Evolutionary conservation across 305 asterid species (phyloP), one percentile per base, ranked within the genome.

Genomic region (Ajuga reptans): DNA sequence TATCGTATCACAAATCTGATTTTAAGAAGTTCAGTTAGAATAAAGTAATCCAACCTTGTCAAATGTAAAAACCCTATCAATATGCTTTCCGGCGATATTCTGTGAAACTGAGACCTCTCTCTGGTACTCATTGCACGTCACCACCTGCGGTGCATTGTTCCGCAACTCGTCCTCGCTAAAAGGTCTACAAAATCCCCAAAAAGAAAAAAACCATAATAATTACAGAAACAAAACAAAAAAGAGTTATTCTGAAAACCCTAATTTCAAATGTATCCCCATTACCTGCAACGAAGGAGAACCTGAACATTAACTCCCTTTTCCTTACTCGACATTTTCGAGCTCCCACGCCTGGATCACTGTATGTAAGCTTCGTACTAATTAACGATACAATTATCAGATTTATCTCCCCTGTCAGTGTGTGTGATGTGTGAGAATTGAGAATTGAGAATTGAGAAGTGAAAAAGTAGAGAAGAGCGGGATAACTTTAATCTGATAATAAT

Each of bases 281-380:
- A 92, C 98, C 98, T 83, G 84, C 98, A 92, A 34, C 98, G 97
- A 61, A 92, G 96, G 21, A 92, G 88, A 66, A 92, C 98, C 83
- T 92, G 98, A 24, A 92, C 96, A 72, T 92, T 92, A 4, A 92
- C 98, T 0, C 98, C 95, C 55, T 92, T 88, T 72, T 87, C 96
- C 39, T 85, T 89, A 75, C 66, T 55, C 65, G 90, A 89, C 89
- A 90, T 89, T 67, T 58, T 70, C 53, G 56, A 62, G 69, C 49
- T 41, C 49, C 27, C 43, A 21, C 42, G 16, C 15, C 45, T 14
- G 63, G 11, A 4, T 62, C 63, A 52, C 27, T 6, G 21, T 56
- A 37, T 14, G 9, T 6, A 21, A 5, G 47, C 62, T 64, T 33
- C 11, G 51, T 34, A 47, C 21, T 6, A 24, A 58, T 21, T 9